These are phyloP conservation scores for Hanseniaspora guilliermondii DNA, from an alignment of 805 yeast species.

Conservation along the genomic window DNA sequence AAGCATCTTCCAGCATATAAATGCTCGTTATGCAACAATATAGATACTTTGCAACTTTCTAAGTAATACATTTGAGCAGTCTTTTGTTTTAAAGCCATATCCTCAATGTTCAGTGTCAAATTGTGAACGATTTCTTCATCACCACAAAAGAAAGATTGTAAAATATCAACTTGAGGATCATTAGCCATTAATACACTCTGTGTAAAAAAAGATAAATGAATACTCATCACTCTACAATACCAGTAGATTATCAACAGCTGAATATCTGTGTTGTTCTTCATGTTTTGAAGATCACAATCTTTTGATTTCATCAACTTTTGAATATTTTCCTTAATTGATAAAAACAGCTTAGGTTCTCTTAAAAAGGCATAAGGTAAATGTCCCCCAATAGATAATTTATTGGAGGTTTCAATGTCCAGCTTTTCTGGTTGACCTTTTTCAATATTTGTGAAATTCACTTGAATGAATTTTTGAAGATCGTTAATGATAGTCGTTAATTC, in stretches of 20 bases:
- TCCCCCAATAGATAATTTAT: conserved; percentile 45
- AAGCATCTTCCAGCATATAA: conserved; percentile 40
- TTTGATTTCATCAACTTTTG: neutral
- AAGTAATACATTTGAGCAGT: conserved; percentile 38
- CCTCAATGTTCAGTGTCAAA: conserved; percentile 24
- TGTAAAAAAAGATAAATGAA: conserved; percentile 37
- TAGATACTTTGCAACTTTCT: conserved; percentile 54
- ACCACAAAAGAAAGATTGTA: conserved; percentile 28
- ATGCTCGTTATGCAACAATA: conserved; percentile 55
- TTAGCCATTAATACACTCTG: conserved; percentile 39
- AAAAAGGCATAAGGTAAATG: conserved; percentile 56
- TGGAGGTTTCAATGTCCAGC: conserved; percentile 22
- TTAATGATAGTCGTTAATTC: neutral
- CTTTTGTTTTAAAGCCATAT: conserved; percentile 29
- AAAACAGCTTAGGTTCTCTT: conserved; percentile 37
- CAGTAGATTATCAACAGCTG: conserved; percentile 47
- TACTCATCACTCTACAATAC: conserved; percentile 57
- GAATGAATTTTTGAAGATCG: conserved; percentile 36
- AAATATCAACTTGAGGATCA: conserved; percentile 21
- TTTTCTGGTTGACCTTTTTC: neutral
- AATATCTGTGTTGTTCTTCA: conserved; percentile 31
- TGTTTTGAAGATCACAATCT: conserved; percentile 30
- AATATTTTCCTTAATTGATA: conserved; percentile 13
- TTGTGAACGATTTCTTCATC: conserved; percentile 29
- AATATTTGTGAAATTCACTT: conserved; percentile 50